Conservation (phyloP, 2,329 filamentous ascomycete species). For the Orbilia ellipsospora region DNA sequence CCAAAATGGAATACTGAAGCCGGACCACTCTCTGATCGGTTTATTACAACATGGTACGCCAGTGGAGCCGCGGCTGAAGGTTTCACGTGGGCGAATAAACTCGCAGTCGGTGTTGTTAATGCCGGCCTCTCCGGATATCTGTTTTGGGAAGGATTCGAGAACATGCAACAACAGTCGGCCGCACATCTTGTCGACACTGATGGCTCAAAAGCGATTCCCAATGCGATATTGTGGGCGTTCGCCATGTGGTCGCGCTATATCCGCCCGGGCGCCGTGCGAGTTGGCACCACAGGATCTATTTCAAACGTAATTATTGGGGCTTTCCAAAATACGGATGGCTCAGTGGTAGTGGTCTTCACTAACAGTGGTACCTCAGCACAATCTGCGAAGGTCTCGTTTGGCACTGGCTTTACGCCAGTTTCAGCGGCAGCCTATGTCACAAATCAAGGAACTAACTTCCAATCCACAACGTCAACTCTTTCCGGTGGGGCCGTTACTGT, state of each 20-base stretch:
- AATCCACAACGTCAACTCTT: conserved; percentile 22
- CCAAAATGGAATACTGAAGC: conserved; percentile 69
- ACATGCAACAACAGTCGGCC: conserved; percentile 60
- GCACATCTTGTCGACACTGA: conserved; percentile 61
- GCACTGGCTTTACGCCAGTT: conserved; percentile 26
- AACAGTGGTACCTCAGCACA: conserved; percentile 58
- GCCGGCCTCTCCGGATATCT: conserved; percentile 68
- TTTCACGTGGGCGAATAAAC: conserved; percentile 69
- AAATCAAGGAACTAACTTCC: conserved; percentile 32
- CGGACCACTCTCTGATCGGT: conserved; percentile 64
- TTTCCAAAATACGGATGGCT: conserved; percentile 61
- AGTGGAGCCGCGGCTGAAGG: conserved; percentile 67
- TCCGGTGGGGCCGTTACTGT: conserved; percentile 39
- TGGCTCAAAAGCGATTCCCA: conserved; percentile 60
- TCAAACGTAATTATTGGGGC: conserved; percentile 49
- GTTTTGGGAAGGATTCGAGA: conserved; percentile 68
- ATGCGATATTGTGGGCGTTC: conserved; percentile 63
- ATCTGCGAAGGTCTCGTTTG: conserved; percentile 55
- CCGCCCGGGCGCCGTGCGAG: conserved; percentile 62
- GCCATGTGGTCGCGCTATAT: conserved; percentile 63
- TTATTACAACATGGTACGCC: conserved; percentile 66
- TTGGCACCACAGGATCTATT: conserved; percentile 60
- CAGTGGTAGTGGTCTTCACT: conserved; percentile 62
- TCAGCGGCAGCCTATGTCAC: conserved; percentile 38
- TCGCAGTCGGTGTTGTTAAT: conserved; percentile 67